Evolutionary conservation across 768 basidiomycete genomes (phyloP).

Genomic region (Hygrocybe punicea): DNA sequence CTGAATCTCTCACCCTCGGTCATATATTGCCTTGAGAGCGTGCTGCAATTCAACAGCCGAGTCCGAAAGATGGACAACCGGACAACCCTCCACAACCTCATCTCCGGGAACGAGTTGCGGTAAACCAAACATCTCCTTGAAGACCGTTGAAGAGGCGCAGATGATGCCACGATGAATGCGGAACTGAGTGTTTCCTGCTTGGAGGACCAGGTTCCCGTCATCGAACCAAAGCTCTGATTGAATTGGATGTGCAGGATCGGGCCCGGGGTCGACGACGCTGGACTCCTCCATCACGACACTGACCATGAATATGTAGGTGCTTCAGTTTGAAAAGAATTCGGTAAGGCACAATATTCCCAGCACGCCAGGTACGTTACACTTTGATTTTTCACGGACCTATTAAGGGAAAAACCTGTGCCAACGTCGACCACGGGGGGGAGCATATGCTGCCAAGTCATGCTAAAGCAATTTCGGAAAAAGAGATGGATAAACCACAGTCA

Average conservation of each 20-base stretch:
- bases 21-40: background rate
- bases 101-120: background rate
- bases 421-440: too few relatives aligned
- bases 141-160: background rate
- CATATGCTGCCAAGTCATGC: too few relatives aligned
- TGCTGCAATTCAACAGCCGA: background rate
- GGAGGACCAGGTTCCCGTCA: background rate
- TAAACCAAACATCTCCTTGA: background rate
- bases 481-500: too few relatives aligned
- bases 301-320: too few relatives aligned
- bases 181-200: background rate
- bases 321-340: too few relatives aligned
- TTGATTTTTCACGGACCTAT: too few relatives aligned
- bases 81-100: background rate
- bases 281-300: background rate
- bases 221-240: background rate
- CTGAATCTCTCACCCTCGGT: background rate
- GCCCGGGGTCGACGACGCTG: background rate
- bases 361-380: too few relatives aligned
- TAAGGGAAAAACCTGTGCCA: too few relatives aligned
- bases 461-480: too few relatives aligned
- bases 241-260: background rate
- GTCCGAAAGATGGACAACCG: background rate
- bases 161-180: background rate
- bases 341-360: too few relatives aligned